A percentile compares a stretch with the other conserved stretches of the same genome.
Conservation (phyloP, 306 rosid species). For the Pyrus bretschneideri region DNA sequence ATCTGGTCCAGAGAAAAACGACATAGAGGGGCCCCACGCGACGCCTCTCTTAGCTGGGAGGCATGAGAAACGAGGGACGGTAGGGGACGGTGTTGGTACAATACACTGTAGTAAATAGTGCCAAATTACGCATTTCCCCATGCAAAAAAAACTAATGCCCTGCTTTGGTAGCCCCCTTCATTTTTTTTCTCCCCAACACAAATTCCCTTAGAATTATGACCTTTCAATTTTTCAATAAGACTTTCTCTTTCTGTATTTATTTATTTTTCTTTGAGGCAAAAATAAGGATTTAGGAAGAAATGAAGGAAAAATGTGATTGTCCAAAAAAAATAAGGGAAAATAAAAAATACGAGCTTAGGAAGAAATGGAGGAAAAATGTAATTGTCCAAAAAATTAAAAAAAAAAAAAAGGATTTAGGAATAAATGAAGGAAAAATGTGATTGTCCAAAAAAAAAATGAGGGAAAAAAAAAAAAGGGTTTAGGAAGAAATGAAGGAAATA, state of each 20-base stretch:
- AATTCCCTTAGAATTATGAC: not conserved
- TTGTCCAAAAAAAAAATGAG: no score
- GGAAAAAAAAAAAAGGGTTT: not conserved
- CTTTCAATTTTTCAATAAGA: not conserved
- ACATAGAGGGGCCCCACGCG: slow-evolving; percentile 5
- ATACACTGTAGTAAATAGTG: not conserved
- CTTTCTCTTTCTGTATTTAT: not conserved
- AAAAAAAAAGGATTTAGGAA: not conserved
- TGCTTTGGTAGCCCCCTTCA: slow-evolving; percentile 8
- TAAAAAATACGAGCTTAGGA: no score
- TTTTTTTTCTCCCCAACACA: not conserved
- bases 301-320: no score
- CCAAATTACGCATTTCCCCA: slow-evolving; percentile 15
- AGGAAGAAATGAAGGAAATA: no score
- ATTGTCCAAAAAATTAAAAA: no score
- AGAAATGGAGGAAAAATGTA: no score
- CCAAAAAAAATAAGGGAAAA: not conserved
- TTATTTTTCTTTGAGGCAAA: not conserved
- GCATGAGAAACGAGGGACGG: not conserved
- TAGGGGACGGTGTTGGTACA: not conserved
- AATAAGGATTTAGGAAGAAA: not conserved
- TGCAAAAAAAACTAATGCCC: slow-evolving; percentile 17
- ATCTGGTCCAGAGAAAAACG: not conserved
- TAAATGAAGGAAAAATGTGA: no score
- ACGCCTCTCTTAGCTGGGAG: slow-evolving; percentile 33